Conservation (phyloP, 257 asterid species). For the Craterostigma plantagineum region DNA sequence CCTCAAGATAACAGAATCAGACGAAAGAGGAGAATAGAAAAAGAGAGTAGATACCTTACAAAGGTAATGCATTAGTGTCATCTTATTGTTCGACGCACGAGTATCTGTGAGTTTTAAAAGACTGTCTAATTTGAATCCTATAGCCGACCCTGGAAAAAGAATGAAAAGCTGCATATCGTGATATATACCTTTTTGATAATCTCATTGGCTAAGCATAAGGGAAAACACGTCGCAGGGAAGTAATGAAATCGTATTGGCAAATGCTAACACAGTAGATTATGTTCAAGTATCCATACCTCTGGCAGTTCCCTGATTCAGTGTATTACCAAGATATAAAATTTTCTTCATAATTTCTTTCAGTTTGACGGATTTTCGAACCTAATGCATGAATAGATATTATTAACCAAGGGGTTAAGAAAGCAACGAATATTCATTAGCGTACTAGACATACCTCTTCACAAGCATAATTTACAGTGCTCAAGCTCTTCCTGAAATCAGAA, state of each 20-base stretch:
- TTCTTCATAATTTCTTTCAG: conserved; percentile 87
- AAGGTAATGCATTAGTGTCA: conserved; percentile 99
- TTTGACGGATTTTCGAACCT: conserved; percentile 83
- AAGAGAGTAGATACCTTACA: conserved; percentile 55
- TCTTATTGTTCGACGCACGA: conserved; percentile 82
- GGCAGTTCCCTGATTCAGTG: conserved; percentile 97
- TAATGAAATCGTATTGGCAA: conserved; percentile 1
- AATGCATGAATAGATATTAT: conserved; percentile 13
- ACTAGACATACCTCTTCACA: conserved; percentile 72
- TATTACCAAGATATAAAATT: conserved; percentile 77
- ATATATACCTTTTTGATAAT: too few species aligned
- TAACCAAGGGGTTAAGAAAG: conserved; percentile 6
- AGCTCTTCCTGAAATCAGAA: conserved; percentile 67
- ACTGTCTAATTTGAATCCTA: conserved; percentile 98
- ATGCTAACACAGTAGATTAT: background rate
- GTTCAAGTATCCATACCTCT: conserved; percentile 39
- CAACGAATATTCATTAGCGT: conserved; percentile 7
- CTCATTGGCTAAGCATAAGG: too few species aligned
- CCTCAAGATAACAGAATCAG: too few species aligned
- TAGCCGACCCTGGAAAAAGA: conserved; percentile 52
- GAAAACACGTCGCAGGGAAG: background rate
- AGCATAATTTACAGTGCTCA: conserved; percentile 71
- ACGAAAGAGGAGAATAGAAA: background rate
- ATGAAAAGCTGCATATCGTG: too few species aligned
- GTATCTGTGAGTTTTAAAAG: conserved; percentile 93